Evolutionary conservation across 2,329 filamentous ascomycete genomes (phyloP), one percentile per base, ranked within the genome.

Genomic region (Diaporthe batatas): DNA sequence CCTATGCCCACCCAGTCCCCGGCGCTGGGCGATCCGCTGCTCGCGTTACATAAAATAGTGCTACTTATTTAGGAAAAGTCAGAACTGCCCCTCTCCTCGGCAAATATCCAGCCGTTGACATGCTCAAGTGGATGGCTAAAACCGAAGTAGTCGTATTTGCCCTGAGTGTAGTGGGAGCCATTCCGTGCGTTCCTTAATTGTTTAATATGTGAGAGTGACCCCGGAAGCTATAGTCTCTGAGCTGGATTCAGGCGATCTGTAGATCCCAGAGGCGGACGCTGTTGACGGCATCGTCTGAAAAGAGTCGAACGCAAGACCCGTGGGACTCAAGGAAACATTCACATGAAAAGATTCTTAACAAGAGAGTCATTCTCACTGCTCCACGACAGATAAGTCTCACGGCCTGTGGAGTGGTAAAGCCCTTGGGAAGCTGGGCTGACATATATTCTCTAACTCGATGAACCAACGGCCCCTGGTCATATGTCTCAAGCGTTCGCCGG

Each of bases 21-120:
- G 1, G 59, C 51, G 44, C 59, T 65, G 29, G 51, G 59, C 12
- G 44, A 51, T 18, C 44, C 59, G 21, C 14, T 10, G 14, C 7
- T 2, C 21, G 59, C 10, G 44, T 29, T 1, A 7, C 59, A 65
- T 7, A 44, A 51, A 23, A 44, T 10, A 51, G 44, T 36, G 44
- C 7, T 14, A 6, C 16, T 23, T 36, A 0, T 6, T 7, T 32
- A 11, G 21, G 59, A 32, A 16, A 44, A 51, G 12, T 18, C 44
- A 65, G 59, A 23, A 18, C 10, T 51, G 12, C 59, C 59, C 29
- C 44, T 65, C 44, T 65, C 44, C 29, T 21, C 59, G 29, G 59
- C 44, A 12, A 65, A 65, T 7, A 65, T 51, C 59, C 59, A 65
- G 29, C 59, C 59, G 29, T 65, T 65, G 21, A 65, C 34, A 21